A percentile compares a stretch with the other conserved stretches of the same genome.
These are phyloP conservation scores for Durusdinium trenchii DNA, from an alignment of 73 alveolate genomes.

Conservation along the genomic window DNA sequence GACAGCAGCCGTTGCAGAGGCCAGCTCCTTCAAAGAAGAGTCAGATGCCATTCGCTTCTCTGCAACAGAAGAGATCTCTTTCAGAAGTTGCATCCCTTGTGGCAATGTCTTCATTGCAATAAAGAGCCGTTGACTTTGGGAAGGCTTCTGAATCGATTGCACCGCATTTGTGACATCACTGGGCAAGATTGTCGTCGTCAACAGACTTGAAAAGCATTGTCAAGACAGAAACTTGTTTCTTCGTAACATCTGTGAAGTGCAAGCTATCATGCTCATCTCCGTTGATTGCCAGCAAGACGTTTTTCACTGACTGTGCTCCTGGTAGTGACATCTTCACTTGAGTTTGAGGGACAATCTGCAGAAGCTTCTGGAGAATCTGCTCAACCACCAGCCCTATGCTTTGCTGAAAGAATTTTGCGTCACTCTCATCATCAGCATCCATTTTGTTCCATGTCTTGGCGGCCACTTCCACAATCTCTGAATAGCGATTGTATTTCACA, in stretches of 20 bases:
- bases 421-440: background rate
- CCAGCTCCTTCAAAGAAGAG: background rate
- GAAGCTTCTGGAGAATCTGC: background rate
- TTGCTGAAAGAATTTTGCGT: background rate
- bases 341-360: background rate
- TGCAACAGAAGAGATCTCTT: background rate
- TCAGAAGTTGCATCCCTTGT: background rate
- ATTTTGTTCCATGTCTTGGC: background rate
- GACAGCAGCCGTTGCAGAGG: background rate
- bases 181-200: background rate
- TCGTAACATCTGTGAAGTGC: background rate
- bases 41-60: conserved; percentile 7
- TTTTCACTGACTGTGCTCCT: background rate
- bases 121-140: background rate
- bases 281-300: background rate
- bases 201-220: background rate
- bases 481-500: background rate
- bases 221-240: background rate
- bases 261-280: background rate
- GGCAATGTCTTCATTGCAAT: background rate
- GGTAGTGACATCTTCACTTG: background rate
- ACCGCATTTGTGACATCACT: background rate
- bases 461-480: background rate
- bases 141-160: background rate
- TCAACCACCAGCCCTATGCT: background rate